Base-by-base conservation (phyloP, 73 alveolate genomes). In the Stentor roeselii region DNA sequence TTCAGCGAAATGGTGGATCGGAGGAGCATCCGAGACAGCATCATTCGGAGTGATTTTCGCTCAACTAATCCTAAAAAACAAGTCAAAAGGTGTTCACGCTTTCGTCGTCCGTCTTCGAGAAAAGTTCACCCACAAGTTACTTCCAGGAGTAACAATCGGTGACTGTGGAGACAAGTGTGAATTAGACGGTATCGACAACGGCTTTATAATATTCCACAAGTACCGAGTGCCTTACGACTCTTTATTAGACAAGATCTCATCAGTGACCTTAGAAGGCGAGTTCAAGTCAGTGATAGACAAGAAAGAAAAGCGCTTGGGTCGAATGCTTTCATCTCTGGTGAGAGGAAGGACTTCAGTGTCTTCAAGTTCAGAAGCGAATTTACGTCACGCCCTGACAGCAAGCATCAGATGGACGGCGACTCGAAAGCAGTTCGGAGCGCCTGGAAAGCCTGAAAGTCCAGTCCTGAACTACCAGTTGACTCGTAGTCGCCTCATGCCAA, bases 1-100 rank as follows among this genome's bases (percentile, higher is more conserved):
- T n/a, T 88, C 96, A n/a, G 90, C 95, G 3, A 94, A 94, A 82
- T 91, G 92, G 89, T 94, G 98, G 98, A 94, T 93, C 42, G 95
- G 96, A 39, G 98, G 92, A 34, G 67, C 67, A 11, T 6, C 67
- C 6, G 30, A 11, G 6, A 50, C 67, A 11, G 21, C 30, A 11
- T 11, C 6, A 11, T 11, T 11, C 6, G 6, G 67, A 11, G 67
- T 93, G 0, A 91, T 92, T 41, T 94, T 88, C 76, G 98, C 98
- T 41, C 42, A 90, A 67, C 80, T 94, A 4, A 59, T 83, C 39
- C 78, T 90, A 21, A 59, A 85, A 39, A 92, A 91, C 21, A 84
- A 90, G 34, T 59, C 82, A 59, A 82, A 90, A 31, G 98, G 98
- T 2, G 97, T 94, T 59, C 97, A 92, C 84, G 91, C 94, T 3